Base-by-base conservation (phyloP, 202 grass and related monocot genomes). In the Carex arenaria region DNA sequence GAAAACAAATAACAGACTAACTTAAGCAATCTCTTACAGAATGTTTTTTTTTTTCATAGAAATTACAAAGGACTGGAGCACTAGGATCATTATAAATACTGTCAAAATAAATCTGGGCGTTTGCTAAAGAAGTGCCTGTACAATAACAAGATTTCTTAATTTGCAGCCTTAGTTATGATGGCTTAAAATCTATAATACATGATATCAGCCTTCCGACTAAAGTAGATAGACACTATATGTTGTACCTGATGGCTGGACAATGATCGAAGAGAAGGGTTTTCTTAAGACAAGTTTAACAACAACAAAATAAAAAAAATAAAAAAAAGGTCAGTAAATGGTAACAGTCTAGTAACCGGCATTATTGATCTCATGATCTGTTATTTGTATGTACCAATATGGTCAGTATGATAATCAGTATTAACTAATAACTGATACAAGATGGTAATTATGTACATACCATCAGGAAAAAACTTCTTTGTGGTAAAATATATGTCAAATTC, bases 401-500 rank as follows among this genome's bases (percentile, higher is more conserved):
- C 14, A n/a, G 28, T 59, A 36, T 34, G 28, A 55, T 57, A 36
- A 77, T 34, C 28, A 55, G 17, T 77, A 31, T 57, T 38, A 57
- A 55, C 3, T 80, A 79, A 54, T 80, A 81, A 15, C 32, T 20
- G 55, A 61, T 78, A 52, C 53, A 65, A 81, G n/a, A 84, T 61
- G 8, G 28, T 83, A 2, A 84, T 72, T 31, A 69, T 86, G 36
- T 84, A 68, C 78, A 83, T 89, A 98, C 95, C 93, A 95, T 93
- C 31, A 85, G 66, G 62, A 95, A 95, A 75, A 56, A 78, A 83
- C 95, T 90, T 92, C n/a, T 61, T 83, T 61, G 78, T 60, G 95
- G 95, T 88, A 95, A 85, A 87, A 93, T 89, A 85, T 98, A 98
- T 22, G 5, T 42, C 26, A 62, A 86, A 47, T 65, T 82, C 56